Evolutionary conservation across 2,329 filamentous ascomycete species (phyloP).

Genomic region (Trichoderma simmonsii): DNA sequence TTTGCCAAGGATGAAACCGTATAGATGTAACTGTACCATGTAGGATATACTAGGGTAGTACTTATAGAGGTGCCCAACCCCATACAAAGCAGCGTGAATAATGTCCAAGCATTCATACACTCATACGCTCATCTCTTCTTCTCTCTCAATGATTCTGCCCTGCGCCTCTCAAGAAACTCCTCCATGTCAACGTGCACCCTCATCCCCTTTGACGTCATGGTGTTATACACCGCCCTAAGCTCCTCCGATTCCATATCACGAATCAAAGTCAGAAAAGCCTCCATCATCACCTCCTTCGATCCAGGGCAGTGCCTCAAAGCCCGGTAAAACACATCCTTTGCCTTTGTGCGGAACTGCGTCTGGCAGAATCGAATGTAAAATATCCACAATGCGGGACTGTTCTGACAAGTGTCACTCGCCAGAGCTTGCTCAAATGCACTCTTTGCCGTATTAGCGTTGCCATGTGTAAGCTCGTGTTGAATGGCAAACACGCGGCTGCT

Average conservation of each 20-base stretch:
- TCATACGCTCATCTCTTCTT: slow-evolving; percentile 17
- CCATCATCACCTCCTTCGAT: slow-evolving; percentile 49
- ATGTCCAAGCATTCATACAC: not conserved
- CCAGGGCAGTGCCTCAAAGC: slow-evolving; percentile 48
- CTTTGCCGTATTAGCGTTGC: slow-evolving; percentile 48
- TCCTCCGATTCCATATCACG: slow-evolving; percentile 47
- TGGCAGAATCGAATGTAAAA: slow-evolving; percentile 50
- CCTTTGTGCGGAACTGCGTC: slow-evolving; percentile 38
- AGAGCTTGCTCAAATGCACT: slow-evolving; percentile 54
- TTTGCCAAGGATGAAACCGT: not conserved
- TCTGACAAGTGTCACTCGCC: slow-evolving; percentile 36
- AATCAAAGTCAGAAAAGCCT: slow-evolving; percentile 47
- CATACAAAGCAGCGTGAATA: not conserved
- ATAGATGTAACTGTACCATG: not conserved
- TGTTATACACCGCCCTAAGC: slow-evolving; percentile 47
- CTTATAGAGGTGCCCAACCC: not conserved
- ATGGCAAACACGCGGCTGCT: slow-evolving; percentile 49
- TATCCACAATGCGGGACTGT: slow-evolving; percentile 47
- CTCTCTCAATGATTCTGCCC: not conserved
- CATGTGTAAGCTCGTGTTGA: slow-evolving; percentile 46
- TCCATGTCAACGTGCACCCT: slow-evolving; percentile 52
- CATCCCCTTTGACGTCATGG: slow-evolving; percentile 48
- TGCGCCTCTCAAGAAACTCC: slow-evolving; percentile 41
- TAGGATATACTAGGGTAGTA: not conserved
- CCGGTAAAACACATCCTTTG: slow-evolving; percentile 48